Evolutionary conservation across 495 filamentous ascomycete genomes (phyloP), one percentile per base, ranked within the genome.

Genomic region (Podospora didyma): DNA sequence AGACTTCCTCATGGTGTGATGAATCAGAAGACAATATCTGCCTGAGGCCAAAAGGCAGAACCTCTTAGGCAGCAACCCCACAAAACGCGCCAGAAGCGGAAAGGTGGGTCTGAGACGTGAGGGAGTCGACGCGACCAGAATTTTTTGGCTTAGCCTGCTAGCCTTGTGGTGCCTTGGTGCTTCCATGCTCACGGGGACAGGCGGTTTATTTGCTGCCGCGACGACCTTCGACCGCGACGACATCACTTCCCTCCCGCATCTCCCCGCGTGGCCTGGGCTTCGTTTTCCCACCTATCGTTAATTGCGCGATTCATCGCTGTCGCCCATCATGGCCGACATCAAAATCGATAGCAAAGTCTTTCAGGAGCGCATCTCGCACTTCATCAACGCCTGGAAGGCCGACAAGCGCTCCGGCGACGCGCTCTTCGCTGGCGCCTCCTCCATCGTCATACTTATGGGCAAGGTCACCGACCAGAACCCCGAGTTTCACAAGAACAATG

Each of bases 331-430:
- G 80, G 76, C 75, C 57, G 79, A 82, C 57, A 83, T 97, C 75
- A 87, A 87, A 68, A 96, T 99, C 75, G 92, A 97, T 76, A 89
- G 87, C 73, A 85, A 84, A 68, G 76, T 82, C 67, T 99, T 99
- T 75, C 92, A 95, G 70, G 90, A 89, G 75, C 94, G 92, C 68
- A 80, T 97, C 49, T 86, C 87, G 52, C 86, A 86, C 67, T 87
- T 99, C 62, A 77, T 90, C 66, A 82, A 86, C 63, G 85, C 89
- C 79, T 99, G 95, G 94, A 97, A 96, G 79, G 80, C 86, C 61
- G 90, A 97, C 78, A 96, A 92, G 76, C 89, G 94, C 60, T 78
- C 80, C 57, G 84, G 85, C 63, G 86, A 95, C 75, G 80, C 85
- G 66, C 75, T 92, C 52, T 99, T 97, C 70, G 82, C 80, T 48